Evolutionary conservation across 371 early-diverging fungal genomes (phyloP), one percentile per base, ranked within the genome.

Genomic region (Syncephalastrum contaminatum): DNA sequence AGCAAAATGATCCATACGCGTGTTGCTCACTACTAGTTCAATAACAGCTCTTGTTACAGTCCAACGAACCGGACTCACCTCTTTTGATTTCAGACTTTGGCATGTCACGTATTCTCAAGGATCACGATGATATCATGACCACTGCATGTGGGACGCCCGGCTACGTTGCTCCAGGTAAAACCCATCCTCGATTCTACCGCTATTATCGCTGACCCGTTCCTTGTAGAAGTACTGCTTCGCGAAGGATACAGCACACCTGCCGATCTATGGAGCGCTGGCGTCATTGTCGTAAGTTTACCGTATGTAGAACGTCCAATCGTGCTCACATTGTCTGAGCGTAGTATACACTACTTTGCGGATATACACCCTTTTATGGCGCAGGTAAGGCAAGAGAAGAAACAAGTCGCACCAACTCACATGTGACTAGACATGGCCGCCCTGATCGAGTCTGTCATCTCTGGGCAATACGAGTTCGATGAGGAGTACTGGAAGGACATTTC

Each of bases 201-300:
- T 8, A 8, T 30, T 10, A 12, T 1, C 10, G 36, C 36, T 30
- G 36, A 30, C 36, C 7, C 7, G 2, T 10, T 2, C 10, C 10
- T 30, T 30, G 36, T 2, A 30, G 95, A 94, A 66, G 81, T 94
- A 4, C 63, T 94, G 30, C 63, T 80, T 22, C 91, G 78, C 48
- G 77, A 75, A 20, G 86, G 86, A 0, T 81, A 85, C 59, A 80
- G 82, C 56, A 83, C 77, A 48, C 79, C 83, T 16, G 86, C 83
- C 1, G 98, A 97, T 69, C 64, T 94, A 56, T 97, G 96, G 96
- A 88, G 90, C 20, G 69, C 95, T 19, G 98, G 98, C 6, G 93
- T 97, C 2, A 89, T 97, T 51, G 79, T 92, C 54, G 72, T 71
- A 69, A 59, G 51, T 21, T 4, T 19, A 30, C 41, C 15, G 20